Conservation (phyloP, 495 filamentous ascomycete genomes). For the Penicillium bovifimosum region DNA sequence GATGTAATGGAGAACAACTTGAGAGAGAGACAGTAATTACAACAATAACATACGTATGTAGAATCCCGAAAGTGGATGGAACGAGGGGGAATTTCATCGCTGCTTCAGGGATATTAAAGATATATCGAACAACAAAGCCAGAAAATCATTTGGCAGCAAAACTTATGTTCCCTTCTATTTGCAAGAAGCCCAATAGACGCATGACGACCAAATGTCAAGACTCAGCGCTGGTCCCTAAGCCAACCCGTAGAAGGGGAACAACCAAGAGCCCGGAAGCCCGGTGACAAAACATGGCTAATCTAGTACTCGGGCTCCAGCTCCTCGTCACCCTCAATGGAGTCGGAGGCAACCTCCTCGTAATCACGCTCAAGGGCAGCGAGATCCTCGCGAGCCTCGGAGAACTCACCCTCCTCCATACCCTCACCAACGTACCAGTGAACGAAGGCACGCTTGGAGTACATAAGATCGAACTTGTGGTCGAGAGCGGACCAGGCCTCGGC, state of each 20-base stretch:
- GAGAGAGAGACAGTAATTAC: conserved; percentile 22
- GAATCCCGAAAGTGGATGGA: conserved; percentile 17
- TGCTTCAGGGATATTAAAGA: conserved; percentile 46
- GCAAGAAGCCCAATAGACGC: conserved; percentile 31
- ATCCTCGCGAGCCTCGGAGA: conserved; percentile 98
- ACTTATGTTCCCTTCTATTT: conserved; percentile 43
- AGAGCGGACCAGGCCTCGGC: conserved; percentile 97
- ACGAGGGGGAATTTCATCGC: conserved; percentile 42
- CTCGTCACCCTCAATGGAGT: conserved; percentile 78
- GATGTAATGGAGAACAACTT: background rate
- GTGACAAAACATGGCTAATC: conserved; percentile 27
- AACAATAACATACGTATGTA: conserved; percentile 19
- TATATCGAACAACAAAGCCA: conserved; percentile 43
- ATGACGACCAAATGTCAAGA: conserved; percentile 22
- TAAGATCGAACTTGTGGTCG: conserved; percentile 98
- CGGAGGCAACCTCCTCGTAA: conserved; percentile 98
- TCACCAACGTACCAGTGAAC: conserved; percentile 99
- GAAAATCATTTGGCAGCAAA: conserved; percentile 38
- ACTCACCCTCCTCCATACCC: conserved; percentile 99
- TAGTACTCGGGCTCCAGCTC: conserved; percentile 95
- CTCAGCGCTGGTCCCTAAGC: conserved; percentile 25
- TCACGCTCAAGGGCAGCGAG: conserved; percentile 95
- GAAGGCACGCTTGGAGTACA: conserved; percentile 99
- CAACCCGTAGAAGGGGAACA: conserved; percentile 20
- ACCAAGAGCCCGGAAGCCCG: conserved; percentile 13